A percentile compares a stretch with the other conserved stretches of the same genome.
phyloP scores from a whole-genome alignment of 1,139 yeast species.

The Sugiyamaella grinbergsii region DNA sequence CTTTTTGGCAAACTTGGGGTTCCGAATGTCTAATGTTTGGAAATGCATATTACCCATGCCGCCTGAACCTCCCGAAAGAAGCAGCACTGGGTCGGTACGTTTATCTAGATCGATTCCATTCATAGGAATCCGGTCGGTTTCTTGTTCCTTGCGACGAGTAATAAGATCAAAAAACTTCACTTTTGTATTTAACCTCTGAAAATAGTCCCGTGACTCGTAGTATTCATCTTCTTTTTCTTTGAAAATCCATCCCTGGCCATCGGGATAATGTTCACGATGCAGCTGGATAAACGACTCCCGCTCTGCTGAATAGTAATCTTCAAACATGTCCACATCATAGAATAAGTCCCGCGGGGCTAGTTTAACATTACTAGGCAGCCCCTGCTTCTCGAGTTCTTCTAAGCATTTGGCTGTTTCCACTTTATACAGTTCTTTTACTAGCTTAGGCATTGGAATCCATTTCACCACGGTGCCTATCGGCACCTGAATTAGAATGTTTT shows the following conservation, averaged over 20 bases:
- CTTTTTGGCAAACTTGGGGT: constrained; percentile 81
- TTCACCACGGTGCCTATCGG: constrained; percentile 88
- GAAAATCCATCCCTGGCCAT: constrained; percentile 88
- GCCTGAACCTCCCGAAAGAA: constrained; percentile 84
- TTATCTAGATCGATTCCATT: constrained; percentile 72
- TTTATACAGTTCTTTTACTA: constrained; percentile 21
- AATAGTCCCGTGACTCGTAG: constrained; percentile 64
- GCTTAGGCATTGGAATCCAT: constrained; percentile 80
- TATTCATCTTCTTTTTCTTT: constrained; percentile 71
- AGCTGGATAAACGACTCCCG: constrained; percentile 45
- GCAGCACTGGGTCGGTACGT: constrained; percentile 68
- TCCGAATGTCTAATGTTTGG: constrained; percentile 75
- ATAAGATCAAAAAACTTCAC: constrained; percentile 67
- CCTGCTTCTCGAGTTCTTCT: constrained; percentile 13
- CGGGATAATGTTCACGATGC: constrained; percentile 56
- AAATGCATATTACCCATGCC: constrained; percentile 98
- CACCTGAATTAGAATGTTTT: constrained; percentile 74
- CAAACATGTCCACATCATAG: constrained; percentile 20
- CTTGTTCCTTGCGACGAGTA: constrained; percentile 60
- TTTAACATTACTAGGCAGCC: constrained; percentile 4
- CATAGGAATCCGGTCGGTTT: constrained; percentile 70
- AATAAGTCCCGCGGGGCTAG: constrained; percentile 12
- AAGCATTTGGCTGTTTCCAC: constrained; percentile 16
- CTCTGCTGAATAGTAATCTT: constrained; percentile 21
- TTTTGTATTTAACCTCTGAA: constrained; percentile 59